phyloP scores from a whole-genome alignment of 2,329 filamentous ascomycete species.

The Monosporascus sp. region DNA sequence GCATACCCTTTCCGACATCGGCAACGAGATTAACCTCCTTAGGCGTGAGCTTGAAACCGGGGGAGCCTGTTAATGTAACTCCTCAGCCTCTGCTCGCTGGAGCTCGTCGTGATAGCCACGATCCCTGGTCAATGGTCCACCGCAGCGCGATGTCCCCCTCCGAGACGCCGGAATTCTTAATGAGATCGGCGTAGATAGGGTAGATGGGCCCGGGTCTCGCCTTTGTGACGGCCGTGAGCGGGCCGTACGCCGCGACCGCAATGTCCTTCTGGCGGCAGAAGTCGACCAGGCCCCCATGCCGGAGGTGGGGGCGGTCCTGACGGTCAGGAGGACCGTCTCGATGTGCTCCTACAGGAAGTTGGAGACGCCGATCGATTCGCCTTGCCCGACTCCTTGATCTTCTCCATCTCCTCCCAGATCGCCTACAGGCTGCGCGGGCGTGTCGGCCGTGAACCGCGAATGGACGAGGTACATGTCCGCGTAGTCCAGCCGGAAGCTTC shows the following conservation, averaged over 20 bases:
- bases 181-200: constrained; percentile 42
- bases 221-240: constrained; percentile 41
- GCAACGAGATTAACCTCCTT: constrained; percentile 54
- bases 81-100: constrained; percentile 51
- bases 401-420: constrained; percentile 57
- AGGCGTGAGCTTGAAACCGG: constrained; percentile 53
- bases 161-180: constrained; percentile 53
- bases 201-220: constrained; percentile 51
- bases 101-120: constrained; percentile 55
- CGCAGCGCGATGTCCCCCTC: constrained; percentile 52
- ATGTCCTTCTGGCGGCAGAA: constrained; percentile 56
- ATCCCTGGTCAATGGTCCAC: constrained; percentile 58
- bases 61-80: constrained; percentile 47
- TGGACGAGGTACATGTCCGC: constrained; percentile 68
- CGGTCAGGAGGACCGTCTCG: constrained; percentile 51
- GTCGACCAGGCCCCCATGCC: constrained; percentile 54
- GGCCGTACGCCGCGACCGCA: constrained; percentile 49
- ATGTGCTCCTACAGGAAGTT: constrained; percentile 61
- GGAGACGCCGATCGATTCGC: constrained; percentile 71
- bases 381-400: constrained; percentile 61
- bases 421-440: constrained; percentile 49
- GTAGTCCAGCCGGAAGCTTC: constrained; percentile 63
- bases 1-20: constrained; percentile 52
- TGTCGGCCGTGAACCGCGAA: constrained; percentile 46
- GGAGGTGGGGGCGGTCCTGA: constrained; percentile 67